Evolutionary conservation across 257 asterid species (phyloP), one percentile per base, ranked within the genome.

Genomic region (Solanum sitiens): DNA sequence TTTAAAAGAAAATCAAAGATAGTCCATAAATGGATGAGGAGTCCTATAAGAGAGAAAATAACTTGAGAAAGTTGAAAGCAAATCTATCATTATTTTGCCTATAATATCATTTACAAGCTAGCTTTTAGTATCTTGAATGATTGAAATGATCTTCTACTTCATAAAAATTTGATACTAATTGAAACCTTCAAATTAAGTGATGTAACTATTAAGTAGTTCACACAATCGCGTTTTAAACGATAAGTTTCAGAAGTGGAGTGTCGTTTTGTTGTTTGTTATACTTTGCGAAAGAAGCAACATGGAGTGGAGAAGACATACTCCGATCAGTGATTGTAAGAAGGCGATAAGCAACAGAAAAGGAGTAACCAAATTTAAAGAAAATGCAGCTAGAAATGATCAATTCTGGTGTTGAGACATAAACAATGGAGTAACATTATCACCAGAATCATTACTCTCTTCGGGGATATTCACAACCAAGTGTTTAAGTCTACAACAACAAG

Each of bases 401-500:
- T 67, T 83, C 68, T 72, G 79, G 15, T 72, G 45, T 7, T 82
- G 30, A 20, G n/a, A 68, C 30, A 65, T 56, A 74, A 33, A 21
- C 56, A 61, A 82, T 44, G 53, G 67, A 35, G 67, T 73, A 88
- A 86, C 84, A 86, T 53, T 83, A 86, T 53, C 80, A 88, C 72
- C 59, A 65, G 87, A 86, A 84, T 65, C 44, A 68, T 83, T 86
- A 27, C 50, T 86, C 72, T 87, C 74, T 86, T 65, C 70, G 25
- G 33, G 65, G 83, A 74, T 83, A 50, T 85, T 30, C 40, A 30
- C 68, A 47, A 83, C 47, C 13, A 30, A 83, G 84, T 76, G 70
- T 72, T 33, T 11, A 68, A 70, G 87, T 82, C 88, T 39, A 84
- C 89, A 83, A 74, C 20, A 27, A 27, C 89, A 93, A 89, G 88